These are phyloP conservation scores for Epichloe elymi DNA, from an alignment of 2,329 filamentous ascomycete genomes.

Conservation along the genomic window DNA sequence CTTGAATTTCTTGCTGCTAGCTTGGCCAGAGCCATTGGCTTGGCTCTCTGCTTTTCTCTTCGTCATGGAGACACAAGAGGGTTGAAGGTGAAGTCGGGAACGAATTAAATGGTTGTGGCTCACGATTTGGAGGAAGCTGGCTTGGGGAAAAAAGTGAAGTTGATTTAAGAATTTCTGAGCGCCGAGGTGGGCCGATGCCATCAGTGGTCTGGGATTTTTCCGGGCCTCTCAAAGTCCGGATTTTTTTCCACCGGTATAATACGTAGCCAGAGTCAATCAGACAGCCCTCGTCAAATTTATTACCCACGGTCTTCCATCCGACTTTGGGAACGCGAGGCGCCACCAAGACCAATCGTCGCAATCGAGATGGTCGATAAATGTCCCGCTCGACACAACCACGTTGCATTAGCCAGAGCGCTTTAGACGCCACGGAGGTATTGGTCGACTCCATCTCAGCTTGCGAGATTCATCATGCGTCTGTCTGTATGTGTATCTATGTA, in stretches of 20 bases:
- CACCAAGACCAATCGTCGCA: neutral
- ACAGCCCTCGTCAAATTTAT: too few relatives aligned
- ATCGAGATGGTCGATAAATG: neutral
- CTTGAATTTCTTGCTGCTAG: constrained; percentile 41
- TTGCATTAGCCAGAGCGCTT: neutral
- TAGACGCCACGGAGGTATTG: neutral
- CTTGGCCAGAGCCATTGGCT: constrained; percentile 25
- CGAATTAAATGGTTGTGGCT: neutral
- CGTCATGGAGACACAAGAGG: constrained; percentile 22
- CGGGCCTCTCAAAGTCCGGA: neutral
- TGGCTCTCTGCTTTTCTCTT: constrained; percentile 46
- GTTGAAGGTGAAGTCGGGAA: neutral
- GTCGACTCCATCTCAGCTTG: neutral
- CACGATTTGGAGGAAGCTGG: constrained; percentile 41
- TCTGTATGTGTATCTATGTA: too few relatives aligned
- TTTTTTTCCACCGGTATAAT: too few relatives aligned
- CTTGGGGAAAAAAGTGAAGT: neutral
- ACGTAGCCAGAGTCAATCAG: too few relatives aligned
- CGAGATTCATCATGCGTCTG: neutral
- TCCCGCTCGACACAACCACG: neutral
- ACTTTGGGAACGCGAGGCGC: neutral
- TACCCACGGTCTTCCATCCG: too few relatives aligned
- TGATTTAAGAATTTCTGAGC: neutral
- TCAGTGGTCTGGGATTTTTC: neutral
- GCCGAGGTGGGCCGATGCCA: constrained; percentile 1